Conservation (phyloP, 106 monocot genomes). For the Dendrobium chrysotoxum region DNA sequence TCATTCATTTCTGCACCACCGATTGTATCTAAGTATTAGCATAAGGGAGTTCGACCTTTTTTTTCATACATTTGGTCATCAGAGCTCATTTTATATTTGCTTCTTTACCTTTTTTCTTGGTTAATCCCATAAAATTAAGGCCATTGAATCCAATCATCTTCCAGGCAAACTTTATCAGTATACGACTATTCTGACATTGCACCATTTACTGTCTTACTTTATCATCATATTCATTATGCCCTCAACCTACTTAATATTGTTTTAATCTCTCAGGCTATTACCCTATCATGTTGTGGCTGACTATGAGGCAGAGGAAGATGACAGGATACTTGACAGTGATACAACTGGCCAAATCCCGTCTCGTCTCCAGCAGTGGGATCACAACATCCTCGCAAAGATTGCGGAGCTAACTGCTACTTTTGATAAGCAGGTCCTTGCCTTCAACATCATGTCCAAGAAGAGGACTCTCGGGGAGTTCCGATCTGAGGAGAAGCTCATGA, state of each 20-base stretch:
- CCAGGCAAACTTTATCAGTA: too few relatives aligned
- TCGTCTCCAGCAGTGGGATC: slow-evolving; percentile 80
- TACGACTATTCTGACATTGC: too few relatives aligned
- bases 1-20: too few relatives aligned
- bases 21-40: too few relatives aligned
- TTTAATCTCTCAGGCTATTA: slow-evolving; percentile 36
- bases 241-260: background rate
- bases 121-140: too few relatives aligned
- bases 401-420: slow-evolving; percentile 68
- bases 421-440: slow-evolving; percentile 85
- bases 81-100: too few relatives aligned
- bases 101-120: too few relatives aligned
- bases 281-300: slow-evolving; percentile 84
- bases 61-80: too few relatives aligned
- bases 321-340: slow-evolving; percentile 66
- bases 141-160: too few relatives aligned
- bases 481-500: slow-evolving; percentile 76
- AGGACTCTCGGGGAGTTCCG: slow-evolving; percentile 66
- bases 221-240: background rate
- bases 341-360: slow-evolving; percentile 62
- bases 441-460: slow-evolving; percentile 79
- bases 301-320: slow-evolving; percentile 91
- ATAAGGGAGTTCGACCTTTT: too few relatives aligned
- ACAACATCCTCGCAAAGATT: slow-evolving; percentile 66
- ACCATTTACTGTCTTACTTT: too few relatives aligned